Evolutionary conservation across 257 asterid species (phyloP), one percentile per base, ranked within the genome.

Genomic region (Forsythia viridissima): DNA sequence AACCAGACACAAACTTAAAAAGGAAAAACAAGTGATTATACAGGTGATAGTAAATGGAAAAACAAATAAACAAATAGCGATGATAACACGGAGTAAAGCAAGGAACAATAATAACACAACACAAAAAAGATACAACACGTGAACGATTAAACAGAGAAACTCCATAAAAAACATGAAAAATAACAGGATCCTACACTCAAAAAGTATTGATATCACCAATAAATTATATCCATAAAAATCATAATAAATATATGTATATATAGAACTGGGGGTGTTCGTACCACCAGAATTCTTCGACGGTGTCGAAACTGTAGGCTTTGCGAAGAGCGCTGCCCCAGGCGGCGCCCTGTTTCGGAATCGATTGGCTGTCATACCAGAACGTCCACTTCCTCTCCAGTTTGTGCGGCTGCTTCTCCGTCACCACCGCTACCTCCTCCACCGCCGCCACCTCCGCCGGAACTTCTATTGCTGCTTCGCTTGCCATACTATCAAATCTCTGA

Each of bases 251-350:
- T 5, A 55, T 52, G 51, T 39, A n/a, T 30, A 30, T 30, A 30
- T 30, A 30, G 34, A 30, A 30, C 34, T 30, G 34, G 34, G 34
- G 34, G 2, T 30, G 34, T 30, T 9, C 83, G 61, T 85, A 95
- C 99, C 97, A 88, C 99, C 99, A 95, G 86, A 95, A 95, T 78
- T 95, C 98, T 72, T 95, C 98, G 46, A 95, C 97, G 41, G 97
- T 95, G 59, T 93, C 97, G 81, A 95, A 95, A 39, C 98, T 90
- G 75, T 90, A 92, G 30, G 75, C 93, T 82, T 90, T 88, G 72
- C 94, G 92, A 57, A 95, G 88, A 74, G 90, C 72, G 74, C 72
- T 59, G 48, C 96, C 99, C 99, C 99, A 95, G 46, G 90, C 92
- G 71, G 92, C 97, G 63, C 98, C 98, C 80, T 84, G 98, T 71